Percentiles rank a stretch among this genome's conserved stretches.
Evolutionary conservation across 2,329 filamentous ascomycete species (phyloP).

Genomic region (Colletotrichum sp.): DNA sequence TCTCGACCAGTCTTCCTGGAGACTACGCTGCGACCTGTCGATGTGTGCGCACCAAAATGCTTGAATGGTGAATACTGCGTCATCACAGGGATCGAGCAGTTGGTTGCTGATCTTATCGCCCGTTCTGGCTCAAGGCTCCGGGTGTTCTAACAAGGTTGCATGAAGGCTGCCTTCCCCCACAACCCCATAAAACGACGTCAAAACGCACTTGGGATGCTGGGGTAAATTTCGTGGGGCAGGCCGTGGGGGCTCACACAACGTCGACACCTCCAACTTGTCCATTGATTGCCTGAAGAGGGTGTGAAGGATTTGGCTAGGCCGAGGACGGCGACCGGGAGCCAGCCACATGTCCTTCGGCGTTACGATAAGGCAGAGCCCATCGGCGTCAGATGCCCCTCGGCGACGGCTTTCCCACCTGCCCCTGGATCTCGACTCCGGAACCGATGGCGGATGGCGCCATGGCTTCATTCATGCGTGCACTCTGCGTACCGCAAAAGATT

Average conservation of each 20-base stretch:
- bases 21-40: not conserved
- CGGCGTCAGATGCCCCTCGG: not conserved
- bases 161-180: slow-evolving; percentile 16
- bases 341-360: slow-evolving; percentile 6
- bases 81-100: not conserved
- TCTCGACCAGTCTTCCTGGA: not conserved
- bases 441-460: not conserved
- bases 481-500: not conserved
- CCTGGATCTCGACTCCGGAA: not conserved
- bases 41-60: not conserved
- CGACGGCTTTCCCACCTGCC: not conserved
- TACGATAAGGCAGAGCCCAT: slow-evolving; percentile 3
- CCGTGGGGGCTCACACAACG: slow-evolving; percentile 19
- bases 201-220: slow-evolving; percentile 13
- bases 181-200: slow-evolving; percentile 24
- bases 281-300: slow-evolving; percentile 1
- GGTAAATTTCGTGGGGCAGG: slow-evolving; percentile 12
- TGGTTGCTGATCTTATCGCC: slow-evolving; percentile 3
- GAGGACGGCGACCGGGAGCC: not conserved
- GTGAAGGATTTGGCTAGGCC: not conserved
- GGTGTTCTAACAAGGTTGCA: slow-evolving; percentile 19
- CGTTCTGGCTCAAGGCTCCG: not conserved
- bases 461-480: not conserved
- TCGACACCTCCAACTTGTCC: not conserved
- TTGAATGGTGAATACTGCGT: not conserved